Percentiles rank a stretch among this genome's conserved stretches.
These are phyloP conservation scores for Chlorociboria aeruginascens DNA, from an alignment of 495 filamentous ascomycete species.

Conservation along the genomic window DNA sequence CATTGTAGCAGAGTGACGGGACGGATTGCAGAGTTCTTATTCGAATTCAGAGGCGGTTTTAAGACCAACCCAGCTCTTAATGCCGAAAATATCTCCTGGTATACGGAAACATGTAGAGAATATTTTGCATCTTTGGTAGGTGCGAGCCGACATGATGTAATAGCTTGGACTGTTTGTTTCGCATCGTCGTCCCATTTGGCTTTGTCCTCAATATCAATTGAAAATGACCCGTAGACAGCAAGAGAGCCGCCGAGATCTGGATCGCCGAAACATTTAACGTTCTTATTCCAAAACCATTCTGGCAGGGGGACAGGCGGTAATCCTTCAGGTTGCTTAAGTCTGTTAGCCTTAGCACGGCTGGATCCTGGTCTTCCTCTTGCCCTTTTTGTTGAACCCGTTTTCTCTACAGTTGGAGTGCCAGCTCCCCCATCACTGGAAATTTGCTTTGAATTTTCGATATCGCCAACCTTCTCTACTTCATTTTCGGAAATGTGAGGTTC, in stretches of 20 bases:
- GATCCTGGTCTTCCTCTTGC: constrained; percentile 22
- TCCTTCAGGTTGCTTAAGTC: constrained; percentile 28
- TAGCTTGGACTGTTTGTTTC: neutral
- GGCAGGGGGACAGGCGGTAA: constrained; percentile 31
- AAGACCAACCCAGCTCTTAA: constrained; percentile 10
- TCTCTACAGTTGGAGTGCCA: neutral
- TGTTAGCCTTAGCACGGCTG: constrained; percentile 24
- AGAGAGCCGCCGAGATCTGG: neutral
- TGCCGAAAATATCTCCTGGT: constrained; percentile 13
- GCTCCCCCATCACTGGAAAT: neutral
- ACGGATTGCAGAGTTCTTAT: constrained; percentile 1
- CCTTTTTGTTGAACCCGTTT: neutral
- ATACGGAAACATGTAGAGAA: constrained; percentile 12
- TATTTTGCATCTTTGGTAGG: constrained; percentile 8
- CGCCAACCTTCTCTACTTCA: constrained; percentile 9
- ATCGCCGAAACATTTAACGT: constrained; percentile 18
- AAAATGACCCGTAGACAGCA: constrained; percentile 1
- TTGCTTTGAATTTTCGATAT: constrained; percentile 9
- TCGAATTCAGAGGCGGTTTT: constrained; percentile 9
- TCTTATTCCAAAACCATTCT: constrained; percentile 28
- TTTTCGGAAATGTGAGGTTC: constrained; percentile 16
- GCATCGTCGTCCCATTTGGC: neutral
- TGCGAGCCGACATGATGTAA: neutral
- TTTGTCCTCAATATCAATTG: neutral
- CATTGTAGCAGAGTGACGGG: constrained; percentile 41